Evolutionary conservation across 2,329 filamentous ascomycete species (phyloP).

Genomic region (Xylariomycetidae sp.): DNA sequence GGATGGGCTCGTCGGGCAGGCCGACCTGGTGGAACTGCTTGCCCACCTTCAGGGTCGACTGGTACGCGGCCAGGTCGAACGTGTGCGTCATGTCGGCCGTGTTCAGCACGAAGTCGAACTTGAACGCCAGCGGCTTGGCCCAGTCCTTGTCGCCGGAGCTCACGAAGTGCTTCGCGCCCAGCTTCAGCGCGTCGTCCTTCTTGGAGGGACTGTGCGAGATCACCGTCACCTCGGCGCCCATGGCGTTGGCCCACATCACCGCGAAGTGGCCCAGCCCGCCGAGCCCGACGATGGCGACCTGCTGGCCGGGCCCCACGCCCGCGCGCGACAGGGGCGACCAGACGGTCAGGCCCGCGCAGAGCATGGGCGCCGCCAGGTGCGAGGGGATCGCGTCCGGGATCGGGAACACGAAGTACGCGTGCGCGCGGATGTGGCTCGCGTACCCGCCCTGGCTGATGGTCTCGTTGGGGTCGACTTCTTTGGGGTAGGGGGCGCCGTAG

Average conservation of each 20-base stretch:
- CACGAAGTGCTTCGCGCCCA: constrained; percentile 57
- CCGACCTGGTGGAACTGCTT: constrained; percentile 56
- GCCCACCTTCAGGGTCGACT: constrained; percentile 47
- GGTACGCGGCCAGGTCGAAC: constrained; percentile 50
- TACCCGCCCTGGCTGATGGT: constrained; percentile 63
- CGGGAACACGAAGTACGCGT: constrained; percentile 56
- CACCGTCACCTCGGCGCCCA: constrained; percentile 63
- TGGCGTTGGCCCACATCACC: constrained; percentile 64
- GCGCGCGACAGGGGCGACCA: constrained; percentile 65
- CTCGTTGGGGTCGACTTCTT: constrained; percentile 52
- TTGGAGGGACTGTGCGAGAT: constrained; percentile 59
- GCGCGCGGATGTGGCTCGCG: constrained; percentile 43
- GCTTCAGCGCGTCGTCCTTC: constrained; percentile 52
- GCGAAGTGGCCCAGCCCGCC: constrained; percentile 73
- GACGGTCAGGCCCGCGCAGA: constrained; percentile 74
- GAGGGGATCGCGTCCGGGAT: constrained; percentile 50
- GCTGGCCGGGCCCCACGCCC: constrained; percentile 64
- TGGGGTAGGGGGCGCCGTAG: constrained; percentile 52
- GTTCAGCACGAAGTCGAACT: constrained; percentile 49
- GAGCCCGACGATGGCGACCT: constrained; percentile 66
- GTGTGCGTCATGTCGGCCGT: constrained; percentile 44
- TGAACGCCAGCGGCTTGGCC: constrained; percentile 48
- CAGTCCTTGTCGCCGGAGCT: constrained; percentile 47
- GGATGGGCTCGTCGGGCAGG: constrained; percentile 47
- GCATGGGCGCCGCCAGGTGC: constrained; percentile 58